Base-by-base conservation (phyloP, 179 eudicot species). In the Heliamphora pulchella region DNA sequence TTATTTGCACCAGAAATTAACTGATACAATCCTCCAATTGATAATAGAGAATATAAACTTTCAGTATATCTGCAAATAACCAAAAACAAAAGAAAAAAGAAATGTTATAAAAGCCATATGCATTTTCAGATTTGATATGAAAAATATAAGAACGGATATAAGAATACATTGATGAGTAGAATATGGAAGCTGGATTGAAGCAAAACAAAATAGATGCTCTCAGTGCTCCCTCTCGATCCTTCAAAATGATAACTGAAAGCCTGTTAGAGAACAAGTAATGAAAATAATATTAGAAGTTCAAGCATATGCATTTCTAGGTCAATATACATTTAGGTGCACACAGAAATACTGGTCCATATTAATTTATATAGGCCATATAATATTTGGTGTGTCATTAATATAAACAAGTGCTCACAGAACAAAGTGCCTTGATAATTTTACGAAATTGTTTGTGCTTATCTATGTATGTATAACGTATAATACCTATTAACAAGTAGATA, bases 161-260 rank as follows among this genome's bases (percentile, higher is more conserved):
- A 13, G 22, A 71, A 65, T 93, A 93, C 98, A 95, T 88, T 67
- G 98, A 93, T 65, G 98, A 91, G 88, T 91, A 95, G 89, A 95
- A 95, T 83, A 95, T 89, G 50, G 98, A 95, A 79, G 98, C 98
- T 64, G 98, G 98, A 83, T 93, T 95, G 84, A 92, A 91, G 90
- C 98, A 95, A 81, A 95, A 95, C 89, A 95, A 83, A 69, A 90
- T 80, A 22, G 98, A 83, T 57, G 97, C 97, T 76, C 91, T 86
- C 83, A 95, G 63, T 9, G 98, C 89, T 82, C 85, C 87, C 77
- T 87, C 86, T 58, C 80, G 74, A 80, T 95, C 97, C 88, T 92
- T 91, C 83, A 95, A 82, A 79, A 90, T 85, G 55, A 83, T 73
- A 54, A 90, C 81, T 18, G 98, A 93, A 77, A 95, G 95, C 93